A percentile compares a stretch with the other conserved stretches of the same genome.
These are phyloP conservation scores for Nannochloropsis salina DNA, from an alignment of 108 stramenopile genomes.

Conservation along the genomic window DNA sequence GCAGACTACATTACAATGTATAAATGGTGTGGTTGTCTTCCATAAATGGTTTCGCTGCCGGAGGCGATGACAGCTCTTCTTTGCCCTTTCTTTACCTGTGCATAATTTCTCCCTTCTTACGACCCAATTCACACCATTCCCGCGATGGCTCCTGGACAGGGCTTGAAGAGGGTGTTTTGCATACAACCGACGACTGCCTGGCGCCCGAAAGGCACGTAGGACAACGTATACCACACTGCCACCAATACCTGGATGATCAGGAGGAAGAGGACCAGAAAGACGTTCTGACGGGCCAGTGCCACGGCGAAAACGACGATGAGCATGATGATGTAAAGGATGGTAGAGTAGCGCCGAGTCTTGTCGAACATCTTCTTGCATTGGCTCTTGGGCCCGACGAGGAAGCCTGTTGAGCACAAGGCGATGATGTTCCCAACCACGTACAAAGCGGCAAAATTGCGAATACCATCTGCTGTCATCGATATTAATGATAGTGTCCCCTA, in stretches of 20 bases:
- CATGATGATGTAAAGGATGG: slow-evolving; percentile 49
- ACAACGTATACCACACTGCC: slow-evolving; percentile 55
- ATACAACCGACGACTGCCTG: background rate
- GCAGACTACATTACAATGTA: background rate
- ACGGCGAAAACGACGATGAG: slow-evolving; percentile 51
- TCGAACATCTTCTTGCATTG: slow-evolving; percentile 60
- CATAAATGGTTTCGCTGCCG: too few species aligned
- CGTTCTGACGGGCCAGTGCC: slow-evolving; percentile 32
- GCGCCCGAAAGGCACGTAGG: slow-evolving; percentile 57
- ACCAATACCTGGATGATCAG: slow-evolving; percentile 50
- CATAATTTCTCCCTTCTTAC: background rate
- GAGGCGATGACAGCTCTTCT: background rate
- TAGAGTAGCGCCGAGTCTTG: slow-evolving; percentile 48
- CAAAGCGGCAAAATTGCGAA: slow-evolving; percentile 47
- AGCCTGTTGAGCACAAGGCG: slow-evolving; percentile 54
- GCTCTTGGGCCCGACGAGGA: slow-evolving; percentile 52
- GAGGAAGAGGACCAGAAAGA: slow-evolving; percentile 48
- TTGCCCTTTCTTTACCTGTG: background rate
- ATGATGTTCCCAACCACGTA: slow-evolving; percentile 57
- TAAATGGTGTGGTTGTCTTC: background rate
- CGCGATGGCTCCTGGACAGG: background rate
- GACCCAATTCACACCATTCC: background rate
- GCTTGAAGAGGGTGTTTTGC: slow-evolving; percentile 13
- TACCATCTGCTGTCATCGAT: slow-evolving; percentile 19
- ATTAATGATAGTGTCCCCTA: slow-evolving; percentile 32